Evolutionary conservation across 2,329 filamentous ascomycete species (phyloP).

Genomic region (Pyrenophora tritici-repentis): DNA sequence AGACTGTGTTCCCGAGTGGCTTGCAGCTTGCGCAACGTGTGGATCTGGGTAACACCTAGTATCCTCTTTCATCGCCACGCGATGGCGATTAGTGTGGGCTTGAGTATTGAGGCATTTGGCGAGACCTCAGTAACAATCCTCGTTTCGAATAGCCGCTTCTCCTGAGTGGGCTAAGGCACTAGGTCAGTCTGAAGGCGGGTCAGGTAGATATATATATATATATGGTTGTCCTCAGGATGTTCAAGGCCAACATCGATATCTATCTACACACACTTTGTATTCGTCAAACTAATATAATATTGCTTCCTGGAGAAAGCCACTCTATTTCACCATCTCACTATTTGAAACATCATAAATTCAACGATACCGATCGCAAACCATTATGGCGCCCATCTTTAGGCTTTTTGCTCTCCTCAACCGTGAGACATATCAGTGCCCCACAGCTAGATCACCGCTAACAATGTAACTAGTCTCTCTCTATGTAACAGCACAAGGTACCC

Average conservation of each 20-base stretch:
- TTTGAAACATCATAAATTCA: background rate
- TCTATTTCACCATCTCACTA: background rate
- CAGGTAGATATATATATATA: conserved; percentile 14
- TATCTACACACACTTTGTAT: background rate
- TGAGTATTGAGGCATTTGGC: conserved; percentile 15
- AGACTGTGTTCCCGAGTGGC: too few relatives aligned
- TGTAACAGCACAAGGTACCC: conserved; percentile 33
- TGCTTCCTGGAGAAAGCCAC: conserved; percentile 28
- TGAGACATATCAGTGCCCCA: conserved; percentile 5
- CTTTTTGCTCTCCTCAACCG: conserved; percentile 31
- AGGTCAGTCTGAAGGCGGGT: background rate
- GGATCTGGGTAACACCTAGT: conserved; percentile 1
- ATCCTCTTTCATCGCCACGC: conserved; percentile 16
- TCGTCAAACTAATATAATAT: conserved; percentile 1
- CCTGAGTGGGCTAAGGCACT: background rate
- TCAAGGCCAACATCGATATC: conserved; percentile 8
- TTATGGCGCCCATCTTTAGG: conserved; percentile 38
- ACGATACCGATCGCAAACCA: background rate
- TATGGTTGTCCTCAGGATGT: conserved; percentile 11
- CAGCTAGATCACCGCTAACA: background rate
- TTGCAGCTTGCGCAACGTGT: too few relatives aligned
- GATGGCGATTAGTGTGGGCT: conserved; percentile 6
- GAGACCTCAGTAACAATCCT: conserved; percentile 16
- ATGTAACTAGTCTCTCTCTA: conserved; percentile 28
- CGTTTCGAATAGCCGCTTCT: conserved; percentile 32